A percentile compares a stretch with the other conserved stretches of the same genome.
These are phyloP conservation scores for Ophiostoma montium DNA, from an alignment of 2,329 filamentous ascomycete species.

Conservation along the genomic window DNA sequence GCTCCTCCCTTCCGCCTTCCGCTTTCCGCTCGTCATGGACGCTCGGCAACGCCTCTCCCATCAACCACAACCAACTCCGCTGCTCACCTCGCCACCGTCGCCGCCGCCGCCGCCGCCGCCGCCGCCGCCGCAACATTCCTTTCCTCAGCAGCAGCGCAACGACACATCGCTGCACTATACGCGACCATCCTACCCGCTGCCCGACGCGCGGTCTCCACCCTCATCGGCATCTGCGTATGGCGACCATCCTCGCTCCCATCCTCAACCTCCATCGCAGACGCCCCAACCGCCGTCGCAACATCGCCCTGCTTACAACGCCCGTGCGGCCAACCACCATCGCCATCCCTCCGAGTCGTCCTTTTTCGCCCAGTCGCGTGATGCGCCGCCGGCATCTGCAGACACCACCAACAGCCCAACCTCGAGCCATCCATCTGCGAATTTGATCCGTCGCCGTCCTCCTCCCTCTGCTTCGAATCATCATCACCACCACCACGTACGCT, in stretches of 20 bases:
- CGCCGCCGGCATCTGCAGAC: conserved; percentile 19
- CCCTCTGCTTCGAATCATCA: background rate
- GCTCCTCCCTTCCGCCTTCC: background rate
- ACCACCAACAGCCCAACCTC: conserved; percentile 3
- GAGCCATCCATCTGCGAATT: background rate
- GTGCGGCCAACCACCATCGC: conserved; percentile 15
- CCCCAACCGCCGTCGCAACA: background rate
- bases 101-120: conserved; percentile 3
- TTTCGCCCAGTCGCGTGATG: conserved; percentile 23
- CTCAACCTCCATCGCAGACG: background rate
- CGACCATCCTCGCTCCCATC: conserved; percentile 14
- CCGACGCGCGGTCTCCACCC: conserved; percentile 14
- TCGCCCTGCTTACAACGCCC: background rate
- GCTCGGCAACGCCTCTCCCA: conserved; percentile 20
- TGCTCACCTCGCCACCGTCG: conserved; percentile 2
- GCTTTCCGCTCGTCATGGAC: conserved; percentile 18
- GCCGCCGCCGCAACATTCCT: conserved; percentile 17
- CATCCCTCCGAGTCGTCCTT: conserved; percentile 29
- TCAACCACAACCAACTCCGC: conserved; percentile 10
- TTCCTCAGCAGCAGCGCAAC: conserved; percentile 17
- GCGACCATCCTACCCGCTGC: conserved; percentile 17
- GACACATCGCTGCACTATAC: conserved; percentile 20
- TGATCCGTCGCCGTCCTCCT: too few species aligned
- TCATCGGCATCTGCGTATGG: conserved; percentile 16
- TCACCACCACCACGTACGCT: conserved; percentile 24